Conservation (phyloP, 768 basidiomycete genomes). For the Dioszegia aurantiaca region DNA sequence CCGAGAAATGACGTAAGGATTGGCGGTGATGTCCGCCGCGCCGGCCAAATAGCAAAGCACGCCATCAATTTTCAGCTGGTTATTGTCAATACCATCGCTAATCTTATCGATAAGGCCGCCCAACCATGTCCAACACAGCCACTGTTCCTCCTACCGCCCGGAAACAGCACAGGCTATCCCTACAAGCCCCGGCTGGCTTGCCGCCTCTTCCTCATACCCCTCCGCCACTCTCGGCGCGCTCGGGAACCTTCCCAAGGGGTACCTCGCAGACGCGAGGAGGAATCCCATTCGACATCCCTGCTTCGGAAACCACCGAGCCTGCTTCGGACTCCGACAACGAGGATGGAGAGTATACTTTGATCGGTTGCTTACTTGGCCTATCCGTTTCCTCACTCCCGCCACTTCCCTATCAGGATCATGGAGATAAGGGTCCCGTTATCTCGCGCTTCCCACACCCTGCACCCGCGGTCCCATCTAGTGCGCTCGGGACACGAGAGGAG, state of each 20-base stretch:
- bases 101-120: constrained; percentile 6
- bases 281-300: constrained; percentile 11
- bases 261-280: not conserved
- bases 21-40: not conserved
- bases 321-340: not conserved
- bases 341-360: constrained; percentile 29
- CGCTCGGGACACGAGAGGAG: constrained; percentile 30
- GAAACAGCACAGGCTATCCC: constrained; percentile 20
- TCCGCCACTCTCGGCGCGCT: constrained; percentile 4
- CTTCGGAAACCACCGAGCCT: not conserved
- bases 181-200: constrained; percentile 32
- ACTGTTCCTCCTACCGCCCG: no score
- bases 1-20: no score
- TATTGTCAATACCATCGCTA: constrained; percentile 2
- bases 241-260: constrained; percentile 1
- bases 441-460: constrained; percentile 34
- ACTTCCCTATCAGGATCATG: constrained; percentile 5
- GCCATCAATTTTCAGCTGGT: constrained; percentile 1
- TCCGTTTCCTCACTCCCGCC: constrained; percentile 14
- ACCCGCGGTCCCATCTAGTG: constrained; percentile 22
- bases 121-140: not conserved
- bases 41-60: constrained; percentile 4
- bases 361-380: constrained; percentile 26
- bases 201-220: constrained; percentile 22
- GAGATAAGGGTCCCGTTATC: constrained; percentile 18